Evolutionary conservation across 805 yeast species (phyloP).

Genomic region (Zygoascus tannicola): DNA sequence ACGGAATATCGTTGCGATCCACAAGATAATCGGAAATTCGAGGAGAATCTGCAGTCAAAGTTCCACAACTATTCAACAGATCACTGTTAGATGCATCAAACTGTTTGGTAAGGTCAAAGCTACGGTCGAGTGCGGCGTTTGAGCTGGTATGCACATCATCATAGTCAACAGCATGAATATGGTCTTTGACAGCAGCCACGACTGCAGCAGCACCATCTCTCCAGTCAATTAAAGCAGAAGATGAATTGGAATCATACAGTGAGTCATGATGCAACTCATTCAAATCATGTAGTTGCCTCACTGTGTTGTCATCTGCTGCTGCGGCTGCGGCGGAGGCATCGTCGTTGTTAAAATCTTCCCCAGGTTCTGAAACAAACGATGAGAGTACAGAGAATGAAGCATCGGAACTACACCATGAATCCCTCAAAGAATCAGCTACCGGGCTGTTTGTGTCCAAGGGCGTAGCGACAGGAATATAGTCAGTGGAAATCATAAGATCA

Average conservation of each 20-base stretch:
- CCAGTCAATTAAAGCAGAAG: neutral
- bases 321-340: no score
- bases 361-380: neutral
- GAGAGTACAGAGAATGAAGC: neutral
- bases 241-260: neutral
- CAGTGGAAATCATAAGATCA: conserved; percentile 4
- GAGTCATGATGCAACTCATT: no score
- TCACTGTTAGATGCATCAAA: neutral
- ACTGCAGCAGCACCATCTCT: neutral
- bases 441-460: conserved; percentile 1
- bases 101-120: neutral
- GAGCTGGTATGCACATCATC: neutral
- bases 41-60: neutral
- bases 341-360: neutral
- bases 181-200: neutral
- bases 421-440: neutral
- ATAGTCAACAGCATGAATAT: neutral
- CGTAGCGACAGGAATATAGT: conserved; percentile 4
- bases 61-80: no score
- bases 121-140: neutral
- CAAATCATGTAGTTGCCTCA: no score
- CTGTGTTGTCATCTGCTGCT: no score
- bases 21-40: neutral
- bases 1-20: neutral
- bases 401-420: neutral